Evolutionary conservation across 371 early-diverging fungal genomes (phyloP), one percentile per base, ranked within the genome.

Genomic region (Enterospora canceri): DNA sequence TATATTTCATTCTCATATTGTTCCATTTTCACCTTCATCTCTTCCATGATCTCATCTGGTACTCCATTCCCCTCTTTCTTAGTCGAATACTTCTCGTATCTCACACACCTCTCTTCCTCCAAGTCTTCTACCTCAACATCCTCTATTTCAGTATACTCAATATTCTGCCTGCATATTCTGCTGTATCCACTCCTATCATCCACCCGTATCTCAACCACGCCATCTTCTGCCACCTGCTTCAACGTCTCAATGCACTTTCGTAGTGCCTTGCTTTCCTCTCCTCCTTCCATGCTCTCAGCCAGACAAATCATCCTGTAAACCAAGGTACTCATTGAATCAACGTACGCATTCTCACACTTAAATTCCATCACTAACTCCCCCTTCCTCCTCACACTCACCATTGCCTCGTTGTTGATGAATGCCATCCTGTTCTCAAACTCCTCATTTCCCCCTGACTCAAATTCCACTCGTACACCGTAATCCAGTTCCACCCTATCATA

Each of bases 151-250:
- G 65, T 35, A 48, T 68, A 34, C 21, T 62, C 68, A 19, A 46
- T 59, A 19, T 54, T 66, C 2, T 51, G 48, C 12, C 63, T 58
- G 0, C 66, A 66, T 46, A 77, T 58, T 53, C 68, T 67, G 26
- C 70, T 69, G 35, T 35, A 33, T 2, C 77, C 74, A 16, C 24
- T 50, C 16, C 34, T 35, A 58, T 77, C 77, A 40, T n/a, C 29
- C 16, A 77, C 67, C 47, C 18, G 53, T 47, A 77, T 21, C 34
- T 67, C 57, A 40, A 77, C 8, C 5, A 62, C 47, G 2, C 68
- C 49, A 16, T 46, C 16, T 26, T 28, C 49, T 16, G 63, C n/a
- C 4, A 46, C 15, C 2, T 59, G 32, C 8, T 65, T 40, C 12
- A 28, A 61, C 30, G 66, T 58, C 2, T 70, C 64, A 24, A 15